Evolutionary conservation across 176 grass and related monocot species (phyloP).

Genomic region (Thalia dealbata): DNA sequence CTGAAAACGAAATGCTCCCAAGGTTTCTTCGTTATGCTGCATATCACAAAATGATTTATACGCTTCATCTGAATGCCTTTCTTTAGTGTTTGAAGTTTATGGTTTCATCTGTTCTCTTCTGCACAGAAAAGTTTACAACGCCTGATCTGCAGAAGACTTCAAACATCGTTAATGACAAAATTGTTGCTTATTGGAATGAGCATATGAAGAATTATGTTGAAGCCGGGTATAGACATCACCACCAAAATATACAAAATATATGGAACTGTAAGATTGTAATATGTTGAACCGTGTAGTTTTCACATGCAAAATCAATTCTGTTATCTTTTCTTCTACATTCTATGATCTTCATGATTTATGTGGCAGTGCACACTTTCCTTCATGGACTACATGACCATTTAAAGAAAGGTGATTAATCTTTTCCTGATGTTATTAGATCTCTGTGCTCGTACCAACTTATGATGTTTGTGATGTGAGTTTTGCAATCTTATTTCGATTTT

Average conservation of each 20-base stretch:
- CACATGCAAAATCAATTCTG: background rate
- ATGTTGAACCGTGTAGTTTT: no score
- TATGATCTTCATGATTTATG: background rate
- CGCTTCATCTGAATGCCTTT: background rate
- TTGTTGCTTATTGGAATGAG: background rate
- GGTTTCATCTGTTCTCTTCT: background rate
- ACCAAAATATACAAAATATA: background rate
- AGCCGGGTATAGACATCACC: background rate
- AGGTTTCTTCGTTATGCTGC: background rate
- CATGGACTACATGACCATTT: background rate
- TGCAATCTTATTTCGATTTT: background rate
- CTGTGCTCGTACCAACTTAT: background rate
- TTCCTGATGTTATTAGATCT: background rate
- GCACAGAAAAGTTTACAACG: constrained; percentile 1
- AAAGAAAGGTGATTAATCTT: background rate
- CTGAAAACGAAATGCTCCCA: background rate
- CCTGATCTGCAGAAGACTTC: background rate
- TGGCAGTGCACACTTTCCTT: background rate
- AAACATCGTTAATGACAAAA: background rate
- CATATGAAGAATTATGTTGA: constrained; percentile 6
- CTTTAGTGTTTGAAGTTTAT: background rate
- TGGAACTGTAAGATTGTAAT: background rate
- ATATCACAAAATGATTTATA: background rate
- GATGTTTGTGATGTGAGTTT: background rate
- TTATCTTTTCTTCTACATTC: background rate